Conservation (phyloP, 208 protist species). For the Trypanosoma lewisi region DNA sequence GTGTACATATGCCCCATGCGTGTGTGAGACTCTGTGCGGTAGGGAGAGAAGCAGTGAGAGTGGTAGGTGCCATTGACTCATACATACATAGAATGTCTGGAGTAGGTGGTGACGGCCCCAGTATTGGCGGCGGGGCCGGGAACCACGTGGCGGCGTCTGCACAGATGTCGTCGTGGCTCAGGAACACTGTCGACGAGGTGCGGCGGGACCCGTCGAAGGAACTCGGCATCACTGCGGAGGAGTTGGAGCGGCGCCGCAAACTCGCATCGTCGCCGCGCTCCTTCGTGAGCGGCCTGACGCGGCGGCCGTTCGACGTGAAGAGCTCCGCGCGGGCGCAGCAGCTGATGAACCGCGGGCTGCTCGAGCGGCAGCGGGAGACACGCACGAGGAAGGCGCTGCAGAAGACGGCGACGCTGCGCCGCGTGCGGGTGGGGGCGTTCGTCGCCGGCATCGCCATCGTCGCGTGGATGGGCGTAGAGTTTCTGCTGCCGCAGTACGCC, state of each 20-base stretch:
- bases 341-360: constrained; percentile 74
- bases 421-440: constrained; percentile 45
- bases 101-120: constrained; percentile 8
- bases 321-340: constrained; percentile 82
- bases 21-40: neutral
- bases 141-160: constrained; percentile 42
- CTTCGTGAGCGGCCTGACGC: constrained; percentile 42
- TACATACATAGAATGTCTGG: neutral
- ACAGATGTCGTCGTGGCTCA: constrained; percentile 33
- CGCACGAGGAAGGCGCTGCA: constrained; percentile 50
- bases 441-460: constrained; percentile 37
- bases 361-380: constrained; percentile 61
- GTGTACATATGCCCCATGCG: neutral
- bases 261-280: constrained; percentile 48
- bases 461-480: constrained; percentile 43
- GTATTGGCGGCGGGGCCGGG: constrained; percentile 7
- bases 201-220: constrained; percentile 59
- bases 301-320: constrained; percentile 69
- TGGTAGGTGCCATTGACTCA: neutral
- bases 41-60: neutral
- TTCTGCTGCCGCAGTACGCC: constrained; percentile 67
- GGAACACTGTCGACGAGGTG: constrained; percentile 30
- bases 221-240: constrained; percentile 62
- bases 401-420: constrained; percentile 51
- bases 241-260: constrained; percentile 57